Evolutionary conservation across 345 rosid genomes (phyloP).

Genomic region (Rhodamnia rubescens): DNA sequence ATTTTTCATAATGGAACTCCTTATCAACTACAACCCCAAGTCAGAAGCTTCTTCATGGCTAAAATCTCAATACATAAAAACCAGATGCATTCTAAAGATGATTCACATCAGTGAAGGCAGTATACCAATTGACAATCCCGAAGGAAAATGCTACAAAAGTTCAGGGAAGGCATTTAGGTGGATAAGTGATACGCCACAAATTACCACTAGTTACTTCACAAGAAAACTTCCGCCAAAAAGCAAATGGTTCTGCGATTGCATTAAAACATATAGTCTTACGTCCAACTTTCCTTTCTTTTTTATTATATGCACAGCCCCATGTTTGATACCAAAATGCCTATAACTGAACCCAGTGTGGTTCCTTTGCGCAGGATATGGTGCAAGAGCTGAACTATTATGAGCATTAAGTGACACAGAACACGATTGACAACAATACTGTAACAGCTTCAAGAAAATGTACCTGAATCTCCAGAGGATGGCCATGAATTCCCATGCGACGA

Average conservation of each 20-base stretch:
- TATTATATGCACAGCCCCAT: not conserved
- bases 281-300: not conserved
- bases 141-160: not conserved
- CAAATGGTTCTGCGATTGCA: not conserved
- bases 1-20: not conserved
- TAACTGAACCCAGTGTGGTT: not conserved
- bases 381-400: not conserved
- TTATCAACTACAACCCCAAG: not conserved
- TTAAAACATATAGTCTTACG: not conserved
- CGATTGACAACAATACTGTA: not conserved
- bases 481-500: slow-evolving; percentile 98
- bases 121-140: not conserved
- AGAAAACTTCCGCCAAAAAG: not conserved
- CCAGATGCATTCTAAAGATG: not conserved
- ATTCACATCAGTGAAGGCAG: not conserved
- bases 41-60: not conserved
- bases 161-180: not conserved
- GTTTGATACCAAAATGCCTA: not conserved
- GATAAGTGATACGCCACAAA: not conserved
- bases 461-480: slow-evolving; percentile 95
- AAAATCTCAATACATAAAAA: not conserved
- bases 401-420: not conserved
- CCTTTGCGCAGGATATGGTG: not conserved
- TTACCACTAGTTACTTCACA: not conserved
- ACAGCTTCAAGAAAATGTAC: slow-evolving; percentile 12